Base-by-base conservation (phyloP, 2,329 filamentous ascomycete species). In the Diaporthe ampelina region DNA sequence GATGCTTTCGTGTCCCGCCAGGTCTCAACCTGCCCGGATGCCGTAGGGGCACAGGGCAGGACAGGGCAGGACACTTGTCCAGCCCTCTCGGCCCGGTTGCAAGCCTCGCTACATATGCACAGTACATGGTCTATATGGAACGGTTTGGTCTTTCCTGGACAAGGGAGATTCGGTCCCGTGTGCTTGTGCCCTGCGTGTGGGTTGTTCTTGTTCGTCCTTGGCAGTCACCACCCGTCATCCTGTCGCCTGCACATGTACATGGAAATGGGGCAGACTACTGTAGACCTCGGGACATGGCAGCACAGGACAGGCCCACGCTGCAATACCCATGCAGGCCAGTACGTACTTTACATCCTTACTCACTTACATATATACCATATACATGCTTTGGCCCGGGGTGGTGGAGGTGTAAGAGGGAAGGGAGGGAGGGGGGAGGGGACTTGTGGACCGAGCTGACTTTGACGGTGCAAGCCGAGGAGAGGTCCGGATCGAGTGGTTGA, bases 381-480 rank as follows among this genome's bases (percentile, higher is more conserved):
- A 54, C n/a, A 40, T 40, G 13, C 48, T 68, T 68, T 68, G 63
- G 63, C 63, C 63, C 45, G 54, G 63, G 63, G 26, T 19, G 13
- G 32, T 37, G 63, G 63, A 52, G 29, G 45, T 50, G 61, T 54
- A 19, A 61, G 61, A 48, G 59, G 26, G 29, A 21, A 45, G 40
- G 40, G n/a, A n/a, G 40, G 32, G 45, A 29, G 29, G 32, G 15
- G 29, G 13, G 61, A 37, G 29, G 61, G 37, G 63, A 54, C 63
- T 19, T 32, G 48, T 68, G 63, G 63, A 40, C 48, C 63, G 63
- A 68, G 63, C 63, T 68, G 63, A 54, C 63, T 40, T 67, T n/a
- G 63, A 68, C 48, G 63, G 45, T 68, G 63, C 63, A 68, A 54
- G 63, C 63, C 63, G 48, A 68, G 48, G 63, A 40, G 63, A 68